These are phyloP conservation scores for Jimgerdemannia flammicorona DNA, from an alignment of 192 early-diverging fungal genomes.

Conservation along the genomic window DNA sequence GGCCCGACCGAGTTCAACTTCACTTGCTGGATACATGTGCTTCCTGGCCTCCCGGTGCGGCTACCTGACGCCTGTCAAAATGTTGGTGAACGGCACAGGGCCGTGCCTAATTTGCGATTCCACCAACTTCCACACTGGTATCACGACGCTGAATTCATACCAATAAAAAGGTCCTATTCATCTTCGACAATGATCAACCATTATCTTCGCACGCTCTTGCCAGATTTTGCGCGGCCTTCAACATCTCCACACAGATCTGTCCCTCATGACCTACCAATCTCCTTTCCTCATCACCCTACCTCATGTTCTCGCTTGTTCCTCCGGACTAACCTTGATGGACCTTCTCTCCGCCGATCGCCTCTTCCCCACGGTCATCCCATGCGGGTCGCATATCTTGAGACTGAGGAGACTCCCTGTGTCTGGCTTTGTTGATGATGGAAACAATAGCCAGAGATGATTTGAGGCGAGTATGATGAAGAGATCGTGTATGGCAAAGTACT, in stretches of 20 bases:
- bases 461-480: not conserved
- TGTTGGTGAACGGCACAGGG: too few species aligned
- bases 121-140: not conserved
- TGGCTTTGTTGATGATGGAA: not conserved
- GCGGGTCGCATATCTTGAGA: not conserved
- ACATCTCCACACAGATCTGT: not conserved
- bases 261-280: not conserved
- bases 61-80: too few species aligned
- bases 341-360: not conserved
- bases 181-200: not conserved
- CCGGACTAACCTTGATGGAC: not conserved
- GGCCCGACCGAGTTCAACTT: too few species aligned
- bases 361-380: too few species aligned
- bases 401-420: not conserved
- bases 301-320: not conserved
- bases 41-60: too few species aligned
- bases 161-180: not conserved
- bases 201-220: not conserved
- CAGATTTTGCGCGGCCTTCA: not conserved
- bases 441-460: not conserved
- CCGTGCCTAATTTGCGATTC: too few species aligned
- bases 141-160: not conserved
- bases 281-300: not conserved
- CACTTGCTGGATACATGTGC: too few species aligned
- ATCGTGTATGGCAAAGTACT: not conserved